Evolutionary conservation across 306 rosid genomes (phyloP), one percentile per base, ranked within the genome.

Genomic region (Canavalia gladiata): DNA sequence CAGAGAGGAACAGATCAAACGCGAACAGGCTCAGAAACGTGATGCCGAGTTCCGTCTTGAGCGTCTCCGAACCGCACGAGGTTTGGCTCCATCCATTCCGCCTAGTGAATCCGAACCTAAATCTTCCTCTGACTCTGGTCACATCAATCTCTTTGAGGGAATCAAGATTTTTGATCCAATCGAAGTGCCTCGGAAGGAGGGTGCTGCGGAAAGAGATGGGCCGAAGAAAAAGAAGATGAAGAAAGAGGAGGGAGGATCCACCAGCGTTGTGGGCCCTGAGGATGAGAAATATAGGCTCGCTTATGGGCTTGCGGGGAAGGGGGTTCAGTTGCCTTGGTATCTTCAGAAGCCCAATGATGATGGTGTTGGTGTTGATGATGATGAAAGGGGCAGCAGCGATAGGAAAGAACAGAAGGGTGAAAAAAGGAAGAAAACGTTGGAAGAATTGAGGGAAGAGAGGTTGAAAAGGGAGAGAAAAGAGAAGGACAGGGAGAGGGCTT

Each of bases 211-310:
- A 7, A 68, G 65, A 34, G 91, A 87, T 6, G 88, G 78, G 41
- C 63, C 83, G 6, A 74, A 84, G 88, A 90, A 81, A 88, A 86
- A 88, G 94, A 89, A 81, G 88, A 76, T 73, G 94, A 92, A 91
- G 92, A 86, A 84, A 75, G 92, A 90, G 85, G 89, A 87, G 29
- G 86, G 59, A 2, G 78, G 31, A 9, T 64, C 88, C 0, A 65
- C 81, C 4, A 80, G 57, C 65, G 88, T 78, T 31, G 89, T 92
- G 82, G 84, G 85, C 0, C 92, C 92, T 0, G 97, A 93, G 77
- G 99, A 95, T 84, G 99, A 95, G 88, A 89, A 90, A 60, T 93
- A 93, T 65, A 90, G 92, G 81, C 86, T 95, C 57, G 99, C 97
- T 9, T 95, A 92, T 85, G 95, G 99, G 46, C 79, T 92, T 65